Evolutionary conservation across 176 grass and related monocot genomes (phyloP).

Genomic region (Zea luxurians): DNA sequence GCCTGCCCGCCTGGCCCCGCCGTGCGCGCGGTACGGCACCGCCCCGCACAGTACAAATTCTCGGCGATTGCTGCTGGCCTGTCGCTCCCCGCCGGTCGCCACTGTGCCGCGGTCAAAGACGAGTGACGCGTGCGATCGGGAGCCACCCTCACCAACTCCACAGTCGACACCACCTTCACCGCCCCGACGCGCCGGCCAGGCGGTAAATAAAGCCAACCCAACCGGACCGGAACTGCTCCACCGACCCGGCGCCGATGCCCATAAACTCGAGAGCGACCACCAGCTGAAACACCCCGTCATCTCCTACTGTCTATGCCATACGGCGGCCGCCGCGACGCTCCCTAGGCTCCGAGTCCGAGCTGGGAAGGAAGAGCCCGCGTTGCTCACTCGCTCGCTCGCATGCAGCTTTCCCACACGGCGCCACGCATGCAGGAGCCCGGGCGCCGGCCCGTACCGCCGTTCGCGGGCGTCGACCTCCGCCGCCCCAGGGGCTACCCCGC

Average conservation of each 20-base stretch:
- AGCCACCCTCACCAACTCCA: neutral
- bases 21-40: conserved; percentile 26
- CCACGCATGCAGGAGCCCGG: conserved; percentile 41
- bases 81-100: neutral
- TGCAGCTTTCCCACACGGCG: neutral
- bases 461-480: conserved; percentile 56
- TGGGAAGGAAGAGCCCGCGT: neutral
- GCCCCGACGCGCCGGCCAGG: conserved; percentile 13
- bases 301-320: neutral
- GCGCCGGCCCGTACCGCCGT: conserved; percentile 34
- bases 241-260: conserved; percentile 20
- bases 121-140: conserved; percentile 22
- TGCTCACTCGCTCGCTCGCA: neutral
- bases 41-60: conserved; percentile 16
- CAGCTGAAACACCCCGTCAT: neutral
- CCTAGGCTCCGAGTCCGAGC: neutral
- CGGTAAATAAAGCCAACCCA: neutral
- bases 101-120: conserved; percentile 30
- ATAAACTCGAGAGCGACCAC: conserved; percentile 28
- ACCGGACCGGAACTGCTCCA: conserved; percentile 21
- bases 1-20: neutral
- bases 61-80: conserved; percentile 14
- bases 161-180: neutral
- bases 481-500: conserved; percentile 49
- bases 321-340: neutral